Evolutionary conservation across 352 stramenopile genomes (phyloP), one percentile per base, ranked within the genome.

Genomic region (Thraustochytrium sp.): DNA sequence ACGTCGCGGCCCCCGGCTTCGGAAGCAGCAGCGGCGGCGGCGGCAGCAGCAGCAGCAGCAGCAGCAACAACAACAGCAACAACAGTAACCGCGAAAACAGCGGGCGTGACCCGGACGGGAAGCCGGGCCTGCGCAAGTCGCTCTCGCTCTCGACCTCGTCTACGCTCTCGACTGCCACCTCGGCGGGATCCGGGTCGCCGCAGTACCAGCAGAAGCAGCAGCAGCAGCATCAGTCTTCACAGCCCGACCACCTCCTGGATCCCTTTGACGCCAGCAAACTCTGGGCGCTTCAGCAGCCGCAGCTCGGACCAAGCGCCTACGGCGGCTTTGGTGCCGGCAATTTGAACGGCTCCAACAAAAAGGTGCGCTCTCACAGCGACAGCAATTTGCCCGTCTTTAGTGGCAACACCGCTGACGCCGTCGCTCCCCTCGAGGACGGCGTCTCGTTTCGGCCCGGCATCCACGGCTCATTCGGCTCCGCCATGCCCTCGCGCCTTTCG

Each of bases 311-410:
- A n/a, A n/a, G n/a, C n/a, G n/a, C n/a, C n/a, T n/a, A n/a, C n/a
- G n/a, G n/a, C n/a, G n/a, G n/a, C n/a, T n/a, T n/a, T n/a, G n/a
- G n/a, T n/a, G n/a, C n/a, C n/a, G n/a, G n/a, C n/a, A n/a, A n/a
- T n/a, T n/a, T n/a, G n/a, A n/a, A n/a, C n/a, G n/a, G n/a, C n/a
- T 21, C 54, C 54, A 63, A 5, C 5, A 63, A 4, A 16, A 72
- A 72, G 59, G 36, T 5, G 13, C 29, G 59, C 5, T 72, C 59
- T 21, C 59, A 72, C 1, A 72, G 59, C 40, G 59, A 72, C 26
- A 72, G 59, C 40, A 72, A 72, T 44, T 31, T 72, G 13, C 59
- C 59, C 34, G 59, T 49, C 21, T 72, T 72, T 31, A 72, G 46
- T 26, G 2, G 13, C 26, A 26, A 26, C 59, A 18, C 18, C 18